Conservation (phyloP, 2,329 filamentous ascomycete genomes). For the Cladophialophora chaetospira region DNA sequence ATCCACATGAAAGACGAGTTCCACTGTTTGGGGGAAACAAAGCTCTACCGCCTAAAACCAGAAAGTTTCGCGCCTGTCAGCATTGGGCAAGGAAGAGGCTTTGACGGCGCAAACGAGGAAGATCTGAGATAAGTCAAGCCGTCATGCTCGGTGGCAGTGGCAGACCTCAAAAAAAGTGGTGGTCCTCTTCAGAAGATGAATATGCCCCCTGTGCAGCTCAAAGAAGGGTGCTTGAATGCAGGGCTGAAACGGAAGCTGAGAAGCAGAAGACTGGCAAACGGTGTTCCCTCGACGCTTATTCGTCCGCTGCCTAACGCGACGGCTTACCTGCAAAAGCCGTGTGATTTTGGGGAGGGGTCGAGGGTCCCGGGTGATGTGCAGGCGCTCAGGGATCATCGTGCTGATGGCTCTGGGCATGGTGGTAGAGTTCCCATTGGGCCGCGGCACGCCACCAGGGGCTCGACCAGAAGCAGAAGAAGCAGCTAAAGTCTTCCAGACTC, state of each 20-base stretch:
- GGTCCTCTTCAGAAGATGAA: not conserved
- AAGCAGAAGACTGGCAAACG: not conserved
- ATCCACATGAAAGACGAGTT: not conserved
- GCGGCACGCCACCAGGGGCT: too few species aligned
- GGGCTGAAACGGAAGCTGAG: conserved; percentile 13
- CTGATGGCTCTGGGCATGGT: not conserved
- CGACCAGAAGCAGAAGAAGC: too few species aligned
- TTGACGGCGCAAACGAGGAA: not conserved
- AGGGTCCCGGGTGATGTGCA: not conserved
- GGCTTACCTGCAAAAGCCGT: not conserved
- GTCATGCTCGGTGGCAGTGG: not conserved
- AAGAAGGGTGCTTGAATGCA: not conserved
- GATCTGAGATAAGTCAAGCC: not conserved
- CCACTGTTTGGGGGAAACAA: too few species aligned
- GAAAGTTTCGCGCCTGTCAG: conserved; percentile 8
- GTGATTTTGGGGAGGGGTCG: not conserved
- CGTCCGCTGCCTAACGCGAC: not conserved
- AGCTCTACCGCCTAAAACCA: conserved; percentile 4
- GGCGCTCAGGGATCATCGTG: conserved; percentile 3
- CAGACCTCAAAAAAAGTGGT: not conserved
- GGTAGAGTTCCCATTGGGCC: too few species aligned
- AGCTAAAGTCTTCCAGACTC: too few species aligned
- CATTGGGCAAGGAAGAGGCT: not conserved
- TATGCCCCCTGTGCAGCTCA: conserved; percentile 12
- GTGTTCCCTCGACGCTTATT: not conserved